Conservation (phyloP, 1,284 basidiomycete genomes). For the Inonotus hispidus region DNA sequence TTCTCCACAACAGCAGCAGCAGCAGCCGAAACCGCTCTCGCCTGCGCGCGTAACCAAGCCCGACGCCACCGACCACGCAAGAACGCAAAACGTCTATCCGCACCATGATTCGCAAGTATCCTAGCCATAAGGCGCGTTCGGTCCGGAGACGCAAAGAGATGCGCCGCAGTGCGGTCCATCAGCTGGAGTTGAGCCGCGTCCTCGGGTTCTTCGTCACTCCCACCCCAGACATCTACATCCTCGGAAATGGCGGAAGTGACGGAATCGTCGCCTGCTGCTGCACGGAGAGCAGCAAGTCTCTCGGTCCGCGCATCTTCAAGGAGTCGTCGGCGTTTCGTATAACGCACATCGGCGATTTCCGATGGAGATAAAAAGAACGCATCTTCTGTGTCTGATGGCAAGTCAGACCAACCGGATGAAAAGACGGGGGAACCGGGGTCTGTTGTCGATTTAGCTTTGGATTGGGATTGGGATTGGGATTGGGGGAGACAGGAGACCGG, state of each 20-base stretch:
- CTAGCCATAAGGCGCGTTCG: constrained; percentile 76
- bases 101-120: constrained; percentile 80
- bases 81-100: constrained; percentile 70
- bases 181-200: constrained; percentile 57
- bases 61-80: constrained; percentile 66
- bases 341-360: constrained; percentile 61
- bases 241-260: constrained; percentile 24
- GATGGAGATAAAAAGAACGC: constrained; percentile 67
- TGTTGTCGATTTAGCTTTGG: constrained; percentile 19
- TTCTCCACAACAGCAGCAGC: constrained; percentile 24
- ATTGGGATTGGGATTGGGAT: constrained; percentile 21
- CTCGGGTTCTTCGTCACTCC: constrained; percentile 77
- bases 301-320: constrained; percentile 59
- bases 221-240: constrained; percentile 56
- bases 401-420: constrained; percentile 69
- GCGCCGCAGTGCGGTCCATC: constrained; percentile 70
- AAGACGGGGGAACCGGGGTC: constrained; percentile 30
- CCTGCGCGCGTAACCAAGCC: constrained; percentile 53
- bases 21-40: too few relatives aligned
- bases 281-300: constrained; percentile 52
- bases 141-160: constrained; percentile 65
- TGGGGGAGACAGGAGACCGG: constrained; percentile 24
- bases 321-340: constrained; percentile 57
- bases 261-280: constrained; percentile 38
- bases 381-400: constrained; percentile 80